Evolutionary conservation across 129 eudicot genomes (phyloP), one percentile per base, ranked within the genome.

Genomic region (Rutidosis leptorrhynchoides): DNA sequence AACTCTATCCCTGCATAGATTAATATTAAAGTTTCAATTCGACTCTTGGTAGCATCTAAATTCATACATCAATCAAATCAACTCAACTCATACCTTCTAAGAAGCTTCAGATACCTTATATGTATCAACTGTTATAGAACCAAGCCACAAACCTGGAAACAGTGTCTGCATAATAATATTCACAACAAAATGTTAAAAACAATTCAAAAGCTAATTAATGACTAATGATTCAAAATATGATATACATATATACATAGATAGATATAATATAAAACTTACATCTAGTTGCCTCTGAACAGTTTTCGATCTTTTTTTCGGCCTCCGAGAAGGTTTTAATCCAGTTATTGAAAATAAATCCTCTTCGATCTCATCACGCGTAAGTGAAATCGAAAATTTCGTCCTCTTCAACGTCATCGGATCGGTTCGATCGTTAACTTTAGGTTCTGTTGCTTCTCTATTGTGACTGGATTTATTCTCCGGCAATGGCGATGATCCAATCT

Each of bases 281-380:
- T 85, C 90, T 1, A 89, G 74, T 25, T 76, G 85, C 64, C 61
- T 83, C 78, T 89, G 96, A 3, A 83, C 64, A 57, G 65, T 40
- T 60, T 76, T 85, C 3, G 75, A 69, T 54, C 94, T 71, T 80
- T 83, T 89, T 77, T 75, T 89, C 3, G 90, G 90, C 74, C 90
- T 73, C 70, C 90, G 74, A 9, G 82, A 42, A 16, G 87, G 87
- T 37, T 83, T 89, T 7, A 77, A 68, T 64, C 94, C 90, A 35
- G 77, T 85, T 71, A 83, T 21, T 0, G 81, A 62, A 65, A 51
- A 89, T 22, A 85, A 30, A 75, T 89, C 96, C 46, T 85, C 94
- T 66, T 89, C 96, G 49, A 83, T 89, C 83, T 89, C 90, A 3
- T 81, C 75, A 25, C 84, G 82, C 9, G 96, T 23, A 5, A 89